Base-by-base conservation (phyloP, 2,329 filamentous ascomycete species). In the Coleophoma crateriformis region DNA sequence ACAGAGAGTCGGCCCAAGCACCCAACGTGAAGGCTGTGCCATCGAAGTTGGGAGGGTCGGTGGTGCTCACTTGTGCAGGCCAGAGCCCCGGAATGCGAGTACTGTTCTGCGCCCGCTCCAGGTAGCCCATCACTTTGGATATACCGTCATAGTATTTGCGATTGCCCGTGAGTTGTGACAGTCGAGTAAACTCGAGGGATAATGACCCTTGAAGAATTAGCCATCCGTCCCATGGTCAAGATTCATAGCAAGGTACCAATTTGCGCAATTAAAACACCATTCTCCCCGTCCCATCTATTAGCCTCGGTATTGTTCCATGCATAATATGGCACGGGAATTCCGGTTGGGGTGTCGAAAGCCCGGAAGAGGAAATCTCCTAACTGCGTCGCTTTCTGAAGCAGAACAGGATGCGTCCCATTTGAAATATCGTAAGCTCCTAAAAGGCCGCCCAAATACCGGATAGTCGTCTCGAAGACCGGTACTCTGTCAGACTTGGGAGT, bases 311-410 rank as follows among this genome's bases (percentile, higher is more conserved):
- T 37, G 58, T 79, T 76, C 87, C 86, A 95, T 55, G 78, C 72
- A 68, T 90, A 92, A 67, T 84, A 90, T 6, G 88, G 77, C 10
- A 88, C 70, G 1, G 90, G 90, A 87, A 96, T 91, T 58, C 88
- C 83, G 66, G 96, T 96, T 0, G 90, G 89, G 0, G 91, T 96
- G 66, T 88, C 85, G 57, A 88, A 88, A 1, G 82, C 79, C 47
- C 79, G 78, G 67, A 85, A 85, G 22, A 88, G 65, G 53, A 88
- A 77, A 54, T 87, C 83, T 11, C 78, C 85, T 20, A 87, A 71
- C 62, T 88, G 81, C 22, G 81, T 70, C 8, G 85, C 83, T 62
- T 88, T 88, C 45, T 82, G 75, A 20, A 88, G 69, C 19, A 88
- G 47, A 33, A 49, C 42, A 15, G 47, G 50, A 40, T 51, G 49